Conservation (phyloP, 176 grass and related monocot genomes). For the Carex scoparia region DNA sequence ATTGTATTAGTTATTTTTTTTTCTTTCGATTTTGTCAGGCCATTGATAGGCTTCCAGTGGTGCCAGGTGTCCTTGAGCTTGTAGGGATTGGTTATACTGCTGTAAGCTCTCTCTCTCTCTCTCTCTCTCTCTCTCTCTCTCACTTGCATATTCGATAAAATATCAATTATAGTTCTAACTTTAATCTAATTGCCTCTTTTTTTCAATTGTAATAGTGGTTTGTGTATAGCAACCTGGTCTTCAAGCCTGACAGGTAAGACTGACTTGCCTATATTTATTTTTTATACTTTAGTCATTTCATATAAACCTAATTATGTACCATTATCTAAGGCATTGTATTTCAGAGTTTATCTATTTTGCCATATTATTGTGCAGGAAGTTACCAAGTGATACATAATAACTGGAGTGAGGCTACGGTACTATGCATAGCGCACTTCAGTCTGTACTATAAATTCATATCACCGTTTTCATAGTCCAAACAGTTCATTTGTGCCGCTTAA, state of each 20-base stretch:
- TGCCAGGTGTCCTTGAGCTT: slow-evolving; percentile 77
- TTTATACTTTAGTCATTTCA: background rate
- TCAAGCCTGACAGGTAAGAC: slow-evolving; percentile 80
- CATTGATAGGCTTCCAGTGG: slow-evolving; percentile 78
- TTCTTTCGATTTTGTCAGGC: slow-evolving; percentile 27
- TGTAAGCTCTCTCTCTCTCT: slow-evolving; percentile 36
- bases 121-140: slow-evolving; percentile 23
- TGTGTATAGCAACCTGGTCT: slow-evolving; percentile 78
- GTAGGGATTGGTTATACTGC: slow-evolving; percentile 87
- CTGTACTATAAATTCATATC: too few species aligned
- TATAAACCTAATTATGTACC: background rate
- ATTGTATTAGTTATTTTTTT: background rate
- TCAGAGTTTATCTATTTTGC: background rate
- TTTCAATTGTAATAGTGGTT: slow-evolving; percentile 76
- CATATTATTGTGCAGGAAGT: background rate
- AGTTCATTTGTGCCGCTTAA: too few species aligned
- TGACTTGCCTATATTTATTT: background rate
- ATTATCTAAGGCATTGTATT: background rate
- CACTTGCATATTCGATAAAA: background rate
- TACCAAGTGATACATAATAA: background rate
- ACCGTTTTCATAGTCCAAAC: too few species aligned
- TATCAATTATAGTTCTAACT: background rate
- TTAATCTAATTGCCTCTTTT: background rate
- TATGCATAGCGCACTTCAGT: too few species aligned
- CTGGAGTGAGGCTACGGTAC: background rate